A percentile compares a stretch with the other conserved stretches of the same genome.
Conservation (phyloP, 202 grass and related monocot genomes). For the Eragrostis tef region DNA sequence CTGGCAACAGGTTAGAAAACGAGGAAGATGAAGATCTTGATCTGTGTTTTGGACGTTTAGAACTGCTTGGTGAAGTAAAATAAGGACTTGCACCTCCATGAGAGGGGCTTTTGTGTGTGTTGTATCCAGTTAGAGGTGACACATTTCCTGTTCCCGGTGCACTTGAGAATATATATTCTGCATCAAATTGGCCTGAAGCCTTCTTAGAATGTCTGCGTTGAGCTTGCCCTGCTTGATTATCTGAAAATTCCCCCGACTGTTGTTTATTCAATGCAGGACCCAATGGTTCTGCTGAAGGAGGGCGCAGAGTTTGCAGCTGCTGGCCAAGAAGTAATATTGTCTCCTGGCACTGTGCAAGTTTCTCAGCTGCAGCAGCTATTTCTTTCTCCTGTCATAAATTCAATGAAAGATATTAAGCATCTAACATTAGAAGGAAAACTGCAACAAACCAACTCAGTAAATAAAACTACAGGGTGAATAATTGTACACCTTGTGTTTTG, state of each 20-base stretch:
- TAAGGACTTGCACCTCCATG: conserved; percentile 52
- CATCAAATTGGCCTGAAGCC: conserved; percentile 47
- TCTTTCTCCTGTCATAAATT: conserved; percentile 64
- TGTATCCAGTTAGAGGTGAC: conserved; percentile 58
- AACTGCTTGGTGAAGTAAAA: conserved; percentile 55
- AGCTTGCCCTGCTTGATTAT: too few species aligned
- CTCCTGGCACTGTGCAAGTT: conserved; percentile 84
- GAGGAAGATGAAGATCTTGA: conserved; percentile 60
- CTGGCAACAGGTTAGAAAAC: conserved; percentile 54
- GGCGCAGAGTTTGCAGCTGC: conserved; percentile 71
- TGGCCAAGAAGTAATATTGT: conserved; percentile 73
- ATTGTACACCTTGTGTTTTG: not conserved
- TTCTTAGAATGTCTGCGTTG: conserved; percentile 43
- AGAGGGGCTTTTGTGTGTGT: too few species aligned
- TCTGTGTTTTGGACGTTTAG: conserved; percentile 71
- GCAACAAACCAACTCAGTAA: not conserved
- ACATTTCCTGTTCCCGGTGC: conserved; percentile 39
- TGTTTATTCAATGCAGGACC: conserved; percentile 48
- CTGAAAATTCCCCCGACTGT: too few species aligned
- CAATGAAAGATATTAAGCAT: not conserved
- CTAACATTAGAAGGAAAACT: not conserved
- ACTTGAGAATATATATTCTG: conserved; percentile 22
- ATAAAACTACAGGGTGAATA: not conserved
- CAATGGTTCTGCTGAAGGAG: conserved; percentile 54
- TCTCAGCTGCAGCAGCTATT: conserved; percentile 77